Evolutionary conservation across 139 green algal species (phyloP).

Genomic region (Coelastrella sp.): DNA sequence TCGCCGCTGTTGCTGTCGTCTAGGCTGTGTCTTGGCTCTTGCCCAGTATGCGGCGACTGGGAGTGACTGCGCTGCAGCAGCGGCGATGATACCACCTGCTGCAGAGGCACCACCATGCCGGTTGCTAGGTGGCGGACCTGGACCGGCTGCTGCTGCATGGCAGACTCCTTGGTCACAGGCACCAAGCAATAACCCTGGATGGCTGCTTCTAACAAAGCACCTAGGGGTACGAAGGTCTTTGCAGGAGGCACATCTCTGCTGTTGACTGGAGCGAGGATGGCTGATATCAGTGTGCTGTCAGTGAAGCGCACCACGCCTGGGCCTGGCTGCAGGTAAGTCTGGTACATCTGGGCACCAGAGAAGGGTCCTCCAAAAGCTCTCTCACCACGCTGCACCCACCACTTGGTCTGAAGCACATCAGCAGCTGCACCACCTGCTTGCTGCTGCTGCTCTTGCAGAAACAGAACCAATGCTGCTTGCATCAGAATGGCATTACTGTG

Average conservation of each 20-base stretch:
- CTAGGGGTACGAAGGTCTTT: conserved; percentile 11
- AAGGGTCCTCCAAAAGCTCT: conserved; percentile 19
- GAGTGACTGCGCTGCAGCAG: conserved; percentile 4
- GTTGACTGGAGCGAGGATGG: not conserved
- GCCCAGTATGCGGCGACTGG: not conserved
- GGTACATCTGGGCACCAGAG: conserved; percentile 29
- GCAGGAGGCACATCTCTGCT: not conserved
- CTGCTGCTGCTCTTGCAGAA: conserved; percentile 32
- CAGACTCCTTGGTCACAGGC: not conserved
- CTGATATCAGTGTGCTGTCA: not conserved
- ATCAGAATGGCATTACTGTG: not conserved
- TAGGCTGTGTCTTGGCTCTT: not conserved
- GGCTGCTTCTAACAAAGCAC: conserved; percentile 19
- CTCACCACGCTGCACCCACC: conserved; percentile 42
- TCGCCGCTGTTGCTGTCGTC: conserved; percentile 16
- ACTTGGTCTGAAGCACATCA: not conserved
- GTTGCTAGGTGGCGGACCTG: not conserved
- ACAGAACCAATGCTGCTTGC: conserved; percentile 27
- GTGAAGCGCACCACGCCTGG: not conserved
- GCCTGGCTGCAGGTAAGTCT: conserved; percentile 24
- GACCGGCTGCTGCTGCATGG: not conserved
- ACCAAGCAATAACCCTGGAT: conserved; percentile 18
- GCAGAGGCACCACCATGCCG: conserved; percentile 21
- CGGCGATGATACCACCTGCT: conserved; percentile 16
- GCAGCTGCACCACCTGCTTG: not conserved